phyloP scores from a whole-genome alignment of 176 grass and related monocot species.

The Dactylis glomerata region DNA sequence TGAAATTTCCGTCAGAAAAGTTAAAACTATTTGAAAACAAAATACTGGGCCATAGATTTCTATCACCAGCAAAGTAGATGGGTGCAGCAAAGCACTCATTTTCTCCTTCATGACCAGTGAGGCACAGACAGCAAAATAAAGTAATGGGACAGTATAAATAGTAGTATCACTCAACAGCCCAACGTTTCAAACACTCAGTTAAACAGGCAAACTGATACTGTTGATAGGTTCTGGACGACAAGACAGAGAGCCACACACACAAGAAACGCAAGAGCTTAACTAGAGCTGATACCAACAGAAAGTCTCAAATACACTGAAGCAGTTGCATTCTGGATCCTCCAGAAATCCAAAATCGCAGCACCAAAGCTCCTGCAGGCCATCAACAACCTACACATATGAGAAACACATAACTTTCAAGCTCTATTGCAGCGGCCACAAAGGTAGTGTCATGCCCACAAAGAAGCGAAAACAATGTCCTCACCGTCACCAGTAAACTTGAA shows the following conservation, averaged over 20 bases:
- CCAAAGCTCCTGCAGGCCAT: not conserved
- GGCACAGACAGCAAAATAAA: not conserved
- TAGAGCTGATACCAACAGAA: not conserved
- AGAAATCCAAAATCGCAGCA: not conserved
- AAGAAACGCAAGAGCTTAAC: not conserved
- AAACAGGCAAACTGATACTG: not conserved
- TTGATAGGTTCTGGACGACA: not conserved
- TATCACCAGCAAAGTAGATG: too few species aligned
- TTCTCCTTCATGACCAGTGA: too few species aligned
- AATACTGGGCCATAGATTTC: too few species aligned
- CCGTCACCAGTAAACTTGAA: not conserved
- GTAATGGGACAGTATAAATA: not conserved
- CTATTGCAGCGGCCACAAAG: too few species aligned
- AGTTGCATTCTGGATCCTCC: not conserved
- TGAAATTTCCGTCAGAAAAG: too few species aligned
- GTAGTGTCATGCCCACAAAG: not conserved
- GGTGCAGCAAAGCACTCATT: too few species aligned
- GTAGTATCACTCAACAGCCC: not conserved
- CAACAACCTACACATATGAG: not conserved
- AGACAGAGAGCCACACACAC: too few species aligned
- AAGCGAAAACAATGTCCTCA: not conserved
- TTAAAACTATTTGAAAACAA: too few species aligned
- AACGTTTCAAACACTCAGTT: not conserved
- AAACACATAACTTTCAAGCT: not conserved
- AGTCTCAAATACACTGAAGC: not conserved